Evolutionary conservation across 2,329 filamentous ascomycete species (phyloP).

Genomic region (Zalaria obscura): DNA sequence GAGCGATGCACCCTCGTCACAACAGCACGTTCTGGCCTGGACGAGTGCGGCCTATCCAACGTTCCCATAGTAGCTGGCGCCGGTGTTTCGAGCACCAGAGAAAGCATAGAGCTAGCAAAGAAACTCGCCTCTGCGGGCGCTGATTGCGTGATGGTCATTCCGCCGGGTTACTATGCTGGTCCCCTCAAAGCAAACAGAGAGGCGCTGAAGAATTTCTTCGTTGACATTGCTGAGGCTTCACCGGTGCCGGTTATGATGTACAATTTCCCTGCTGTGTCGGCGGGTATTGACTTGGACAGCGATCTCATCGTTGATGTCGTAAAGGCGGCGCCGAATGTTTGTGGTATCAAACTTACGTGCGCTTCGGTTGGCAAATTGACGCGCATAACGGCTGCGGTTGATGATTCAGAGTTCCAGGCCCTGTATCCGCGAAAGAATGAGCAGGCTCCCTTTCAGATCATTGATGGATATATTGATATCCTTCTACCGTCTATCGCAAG

Average conservation of each 20-base stretch:
- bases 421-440: no score
- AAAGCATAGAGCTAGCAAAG: neutral
- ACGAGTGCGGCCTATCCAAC: neutral
- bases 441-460: no score
- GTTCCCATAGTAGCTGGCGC: constrained; percentile 1
- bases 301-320: neutral
- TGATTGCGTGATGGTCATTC: constrained; percentile 1
- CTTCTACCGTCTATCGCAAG: no score
- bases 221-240: neutral
- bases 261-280: constrained; percentile 1
- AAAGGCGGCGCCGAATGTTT: neutral
- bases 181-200: neutral
- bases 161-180: constrained; percentile 1
- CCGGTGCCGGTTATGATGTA: constrained; percentile 2
- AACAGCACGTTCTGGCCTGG: neutral
- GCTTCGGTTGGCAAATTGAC: no score
- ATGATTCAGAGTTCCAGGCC: no score
- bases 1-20: neutral
- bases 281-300: neutral
- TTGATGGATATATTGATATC: no score
- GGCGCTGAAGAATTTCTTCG: constrained; percentile 1
- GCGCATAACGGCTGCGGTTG: no score
- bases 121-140: neutral
- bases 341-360: constrained; percentile 1
- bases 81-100: neutral